These are phyloP conservation scores for Vigna unguiculata DNA, from an alignment of 306 rosid species.

Conservation along the genomic window DNA sequence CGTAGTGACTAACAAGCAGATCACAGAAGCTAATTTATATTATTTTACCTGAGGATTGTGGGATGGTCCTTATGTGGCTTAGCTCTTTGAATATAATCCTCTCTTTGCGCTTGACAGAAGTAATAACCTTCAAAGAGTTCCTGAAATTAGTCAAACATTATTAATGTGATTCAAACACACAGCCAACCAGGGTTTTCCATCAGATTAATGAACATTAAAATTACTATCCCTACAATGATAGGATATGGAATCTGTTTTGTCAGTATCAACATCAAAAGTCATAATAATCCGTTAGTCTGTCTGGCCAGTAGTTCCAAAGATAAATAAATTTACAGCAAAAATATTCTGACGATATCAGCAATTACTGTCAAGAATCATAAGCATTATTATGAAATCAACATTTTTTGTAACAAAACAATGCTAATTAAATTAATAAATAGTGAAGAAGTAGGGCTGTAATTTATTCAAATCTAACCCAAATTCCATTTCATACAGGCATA, in stretches of 20 bases:
- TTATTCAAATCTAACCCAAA: constrained; percentile 8
- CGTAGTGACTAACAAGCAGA: constrained; percentile 27
- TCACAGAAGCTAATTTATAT: constrained; percentile 30
- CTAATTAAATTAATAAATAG: background rate
- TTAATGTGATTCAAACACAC: constrained; percentile 32
- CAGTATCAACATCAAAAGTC: constrained; percentile 28
- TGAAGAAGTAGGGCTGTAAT: background rate
- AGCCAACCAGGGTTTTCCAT: constrained; percentile 18
- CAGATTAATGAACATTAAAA: background rate
- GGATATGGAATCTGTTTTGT: background rate
- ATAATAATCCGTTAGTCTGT: constrained; percentile 21
- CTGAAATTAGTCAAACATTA: constrained; percentile 54
- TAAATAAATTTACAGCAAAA: constrained; percentile 3
- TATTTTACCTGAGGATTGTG: constrained; percentile 77
- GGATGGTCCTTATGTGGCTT: constrained; percentile 86
- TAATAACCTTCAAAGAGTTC: constrained; percentile 96
- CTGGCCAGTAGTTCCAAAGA: background rate
- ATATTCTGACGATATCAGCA: background rate
- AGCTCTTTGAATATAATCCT: constrained; percentile 81
- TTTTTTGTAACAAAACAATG: background rate
- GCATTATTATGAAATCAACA: constrained; percentile 9
- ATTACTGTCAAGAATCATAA: background rate
- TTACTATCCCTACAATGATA: constrained; percentile 14
- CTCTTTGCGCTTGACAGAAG: constrained; percentile 97
- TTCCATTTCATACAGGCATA: constrained; percentile 10